Percentiles rank a stretch among this genome's conserved stretches.
These are phyloP conservation scores for Calonectria pteridis DNA, from an alignment of 2,329 filamentous ascomycete species.

Conservation along the genomic window DNA sequence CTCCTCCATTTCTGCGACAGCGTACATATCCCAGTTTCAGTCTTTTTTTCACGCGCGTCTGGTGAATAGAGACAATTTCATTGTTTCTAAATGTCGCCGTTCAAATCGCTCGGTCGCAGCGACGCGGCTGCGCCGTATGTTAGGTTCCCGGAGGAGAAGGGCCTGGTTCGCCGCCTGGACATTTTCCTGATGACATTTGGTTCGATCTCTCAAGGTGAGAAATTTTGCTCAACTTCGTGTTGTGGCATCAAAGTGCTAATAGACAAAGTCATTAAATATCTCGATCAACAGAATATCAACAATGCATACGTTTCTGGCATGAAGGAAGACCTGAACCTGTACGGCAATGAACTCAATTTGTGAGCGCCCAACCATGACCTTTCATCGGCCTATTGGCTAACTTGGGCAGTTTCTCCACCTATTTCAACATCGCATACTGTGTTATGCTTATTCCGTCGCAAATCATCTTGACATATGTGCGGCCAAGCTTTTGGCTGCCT, in stretches of 20 bases:
- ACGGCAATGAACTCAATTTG: conserved; percentile 41
- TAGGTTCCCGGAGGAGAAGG: conserved; percentile 14
- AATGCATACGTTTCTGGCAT: conserved; percentile 56
- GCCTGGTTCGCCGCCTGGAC: conserved; percentile 21
- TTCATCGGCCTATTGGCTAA: neutral
- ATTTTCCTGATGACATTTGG: conserved; percentile 28
- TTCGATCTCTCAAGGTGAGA: conserved; percentile 23
- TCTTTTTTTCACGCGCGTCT: neutral
- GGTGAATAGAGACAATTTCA: neutral
- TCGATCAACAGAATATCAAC: conserved; percentile 54
- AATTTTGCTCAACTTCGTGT: no score
- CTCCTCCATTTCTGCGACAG: neutral
- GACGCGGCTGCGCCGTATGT: neutral
- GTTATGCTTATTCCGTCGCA: conserved; percentile 57
- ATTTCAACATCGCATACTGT: conserved; percentile 71
- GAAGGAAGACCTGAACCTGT: conserved; percentile 51
- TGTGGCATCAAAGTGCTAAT: neutral
- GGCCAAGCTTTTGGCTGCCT: conserved; percentile 54
- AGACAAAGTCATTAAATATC: conserved; percentile 26
- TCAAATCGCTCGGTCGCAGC: conserved; percentile 4
- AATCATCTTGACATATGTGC: conserved; percentile 53
- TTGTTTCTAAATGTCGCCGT: neutral
- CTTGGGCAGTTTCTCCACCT: conserved; percentile 51
- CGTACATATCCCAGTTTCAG: neutral
- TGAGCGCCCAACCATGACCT: neutral